Conservation (phyloP, 2,329 filamentous ascomycete species). For the Alternaria postmessia region DNA sequence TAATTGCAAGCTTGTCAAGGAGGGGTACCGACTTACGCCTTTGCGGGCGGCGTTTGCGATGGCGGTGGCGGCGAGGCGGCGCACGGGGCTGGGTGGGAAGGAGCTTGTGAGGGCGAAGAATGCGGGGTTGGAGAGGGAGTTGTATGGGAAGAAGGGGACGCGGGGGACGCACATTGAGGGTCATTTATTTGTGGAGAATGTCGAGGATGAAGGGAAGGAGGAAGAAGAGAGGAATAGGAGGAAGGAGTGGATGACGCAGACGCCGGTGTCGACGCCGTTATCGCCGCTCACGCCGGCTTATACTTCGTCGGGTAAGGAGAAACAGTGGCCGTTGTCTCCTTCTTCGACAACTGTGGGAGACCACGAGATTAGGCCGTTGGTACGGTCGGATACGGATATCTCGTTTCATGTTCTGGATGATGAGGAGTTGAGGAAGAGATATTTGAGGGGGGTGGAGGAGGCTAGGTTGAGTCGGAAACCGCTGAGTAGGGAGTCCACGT, state of each 20-base stretch:
- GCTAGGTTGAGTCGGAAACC: neutral
- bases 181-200: conserved; percentile 17
- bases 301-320: neutral
- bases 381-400: neutral
- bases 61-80: conserved; percentile 30
- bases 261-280: neutral
- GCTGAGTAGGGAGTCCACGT: neutral
- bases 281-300: neutral
- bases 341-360: neutral
- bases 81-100: conserved; percentile 28
- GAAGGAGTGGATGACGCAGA: neutral
- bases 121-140: conserved; percentile 26
- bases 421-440: neutral
- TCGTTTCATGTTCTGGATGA: neutral
- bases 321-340: neutral
- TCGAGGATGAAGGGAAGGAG: conserved; percentile 5
- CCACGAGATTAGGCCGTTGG: neutral
- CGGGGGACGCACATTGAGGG: conserved; percentile 26
- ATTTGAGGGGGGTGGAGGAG: neutral
- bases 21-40: conserved; percentile 43
- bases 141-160: conserved; percentile 23
- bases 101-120: conserved; percentile 30
- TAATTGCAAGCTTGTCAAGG: conserved; percentile 31
- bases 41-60: conserved; percentile 44
- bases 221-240: neutral